Base-by-base conservation (phyloP, 441 rosid genomes). In the Macaranga tanarius region DNA sequence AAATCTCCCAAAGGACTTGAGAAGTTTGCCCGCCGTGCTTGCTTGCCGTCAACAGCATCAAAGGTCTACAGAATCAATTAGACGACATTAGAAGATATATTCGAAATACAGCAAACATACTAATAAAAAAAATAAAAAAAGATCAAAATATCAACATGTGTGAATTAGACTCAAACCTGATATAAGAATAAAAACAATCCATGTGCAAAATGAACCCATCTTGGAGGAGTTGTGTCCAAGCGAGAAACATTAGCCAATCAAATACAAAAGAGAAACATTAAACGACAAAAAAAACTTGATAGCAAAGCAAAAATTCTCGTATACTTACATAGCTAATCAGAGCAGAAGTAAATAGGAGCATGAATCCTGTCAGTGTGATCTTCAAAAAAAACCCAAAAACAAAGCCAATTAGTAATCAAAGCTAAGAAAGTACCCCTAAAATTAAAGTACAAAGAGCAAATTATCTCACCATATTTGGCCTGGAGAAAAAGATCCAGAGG, bases 41-140 rank as follows among this genome's bases (percentile, higher is more conserved):
- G 98, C 77, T 95, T 95, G 54, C 99, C 99, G 82, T 93, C 98
- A 83, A 95, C 91, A 73, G 93, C 96, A 86, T 95, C 99, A 84
- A 95, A 95, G 57, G 99, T 95, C 99, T 95, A 52, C 28, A 48
- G 28, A 76, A 70, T 72, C 5, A 56, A 2, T 22, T 28, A 59
- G 15, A 61, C 7, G 57, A 69, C 61, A 79, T 40, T 16, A 63
- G 54, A 31, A 67, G 20, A 55, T 68, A 71, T 67, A 60, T 34
- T 38, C 60, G 28, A 67, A 67, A 28, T n/a, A 47, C 44, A 38
- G 28, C 9, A 59, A 55, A 13, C 22, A 23, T 6, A 25, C 17
- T 48, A 78, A 11, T 16, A 28, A 51, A 57, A 62, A 20, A n/a
- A 22, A 40, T 28, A 23, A 72, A 19, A 56, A 45, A 56, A 23